phyloP scores from a whole-genome alignment of 2,329 filamentous ascomycete species.

The Madurella fahalii region DNA sequence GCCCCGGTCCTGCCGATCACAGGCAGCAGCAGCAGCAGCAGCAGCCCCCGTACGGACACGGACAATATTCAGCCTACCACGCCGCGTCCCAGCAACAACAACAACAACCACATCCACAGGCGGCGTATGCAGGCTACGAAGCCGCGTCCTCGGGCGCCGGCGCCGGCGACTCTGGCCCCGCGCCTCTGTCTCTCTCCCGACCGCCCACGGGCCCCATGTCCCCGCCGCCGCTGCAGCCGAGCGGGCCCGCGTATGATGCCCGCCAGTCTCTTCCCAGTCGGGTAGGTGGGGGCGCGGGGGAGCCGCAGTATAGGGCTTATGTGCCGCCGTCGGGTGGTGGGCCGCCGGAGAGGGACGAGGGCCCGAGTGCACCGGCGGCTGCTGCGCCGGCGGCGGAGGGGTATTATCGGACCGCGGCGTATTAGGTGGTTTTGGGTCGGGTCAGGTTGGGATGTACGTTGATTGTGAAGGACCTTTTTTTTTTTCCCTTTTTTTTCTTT shows the following conservation, averaged over 20 bases:
- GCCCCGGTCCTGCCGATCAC: background rate
- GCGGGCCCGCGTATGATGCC: slow-evolving; percentile 45
- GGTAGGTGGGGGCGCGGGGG: slow-evolving; percentile 19
- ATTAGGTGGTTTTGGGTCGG: slow-evolving; percentile 6
- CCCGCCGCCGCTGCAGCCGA: slow-evolving; percentile 43
- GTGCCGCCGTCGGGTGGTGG: slow-evolving; percentile 41
- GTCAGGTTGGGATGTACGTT: background rate
- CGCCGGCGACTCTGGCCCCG: slow-evolving; percentile 6
- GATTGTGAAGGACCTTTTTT: too few relatives aligned
- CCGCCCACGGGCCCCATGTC: slow-evolving; percentile 33
- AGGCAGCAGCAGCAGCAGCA: slow-evolving; percentile 19
- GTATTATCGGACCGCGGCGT: slow-evolving; percentile 26
- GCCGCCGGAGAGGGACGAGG: slow-evolving; percentile 36
- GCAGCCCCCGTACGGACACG: slow-evolving; percentile 40
- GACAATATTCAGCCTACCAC: slow-evolving; percentile 36
- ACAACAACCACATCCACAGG: slow-evolving; percentile 30
- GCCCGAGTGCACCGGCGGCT: slow-evolving; percentile 37
- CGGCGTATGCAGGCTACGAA: slow-evolving; percentile 30
- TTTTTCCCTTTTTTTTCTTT: too few relatives aligned
- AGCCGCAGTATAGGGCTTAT: slow-evolving; percentile 59
- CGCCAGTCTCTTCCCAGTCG: slow-evolving; percentile 47
- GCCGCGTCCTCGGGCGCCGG: background rate
- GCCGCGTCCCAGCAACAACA: slow-evolving; percentile 13
- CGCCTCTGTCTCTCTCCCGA: slow-evolving; percentile 23
- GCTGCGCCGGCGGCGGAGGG: slow-evolving; percentile 6